phyloP scores from a whole-genome alignment of 495 filamentous ascomycete genomes.

The Neurospora sp. region DNA sequence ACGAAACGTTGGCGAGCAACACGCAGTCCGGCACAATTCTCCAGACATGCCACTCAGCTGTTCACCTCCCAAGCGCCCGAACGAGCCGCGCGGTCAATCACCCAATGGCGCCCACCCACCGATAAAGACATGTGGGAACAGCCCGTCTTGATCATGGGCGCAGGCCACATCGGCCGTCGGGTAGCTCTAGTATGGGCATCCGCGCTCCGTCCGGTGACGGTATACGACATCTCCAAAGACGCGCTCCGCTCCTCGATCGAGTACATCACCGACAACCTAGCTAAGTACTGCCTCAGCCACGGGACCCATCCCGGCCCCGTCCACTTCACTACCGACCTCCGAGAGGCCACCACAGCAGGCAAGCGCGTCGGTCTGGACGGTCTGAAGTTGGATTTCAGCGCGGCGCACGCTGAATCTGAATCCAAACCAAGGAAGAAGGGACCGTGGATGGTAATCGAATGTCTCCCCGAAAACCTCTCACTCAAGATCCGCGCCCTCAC shows the following conservation, averaged over 20 bases:
- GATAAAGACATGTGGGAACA: constrained; percentile 20
- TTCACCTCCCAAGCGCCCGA: background rate
- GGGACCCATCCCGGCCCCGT: constrained; percentile 24
- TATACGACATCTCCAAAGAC: constrained; percentile 25
- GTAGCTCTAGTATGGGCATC: constrained; percentile 30
- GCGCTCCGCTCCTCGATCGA: constrained; percentile 18
- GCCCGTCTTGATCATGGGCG: constrained; percentile 29
- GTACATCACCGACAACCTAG: constrained; percentile 29
- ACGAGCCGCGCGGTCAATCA: background rate
- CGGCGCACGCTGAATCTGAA: constrained; percentile 17
- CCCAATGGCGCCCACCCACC: constrained; percentile 16
- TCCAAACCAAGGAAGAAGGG: constrained; percentile 10
- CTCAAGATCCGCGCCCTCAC: constrained; percentile 43
- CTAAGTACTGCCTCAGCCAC: constrained; percentile 17
- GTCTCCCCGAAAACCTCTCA: constrained; percentile 43
- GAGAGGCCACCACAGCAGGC: constrained; percentile 16
- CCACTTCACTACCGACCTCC: constrained; percentile 19
- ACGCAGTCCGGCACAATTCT: background rate
- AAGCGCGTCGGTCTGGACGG: constrained; percentile 6
- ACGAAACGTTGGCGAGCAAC: background rate
- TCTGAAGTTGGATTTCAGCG: constrained; percentile 1
- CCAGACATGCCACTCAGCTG: background rate
- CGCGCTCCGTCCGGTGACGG: constrained; percentile 21
- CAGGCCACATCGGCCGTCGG: constrained; percentile 27
- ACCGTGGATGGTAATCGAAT: constrained; percentile 47